Conservation (phyloP, 1,284 basidiomycete species). For the Golubevia pallescens region DNA sequence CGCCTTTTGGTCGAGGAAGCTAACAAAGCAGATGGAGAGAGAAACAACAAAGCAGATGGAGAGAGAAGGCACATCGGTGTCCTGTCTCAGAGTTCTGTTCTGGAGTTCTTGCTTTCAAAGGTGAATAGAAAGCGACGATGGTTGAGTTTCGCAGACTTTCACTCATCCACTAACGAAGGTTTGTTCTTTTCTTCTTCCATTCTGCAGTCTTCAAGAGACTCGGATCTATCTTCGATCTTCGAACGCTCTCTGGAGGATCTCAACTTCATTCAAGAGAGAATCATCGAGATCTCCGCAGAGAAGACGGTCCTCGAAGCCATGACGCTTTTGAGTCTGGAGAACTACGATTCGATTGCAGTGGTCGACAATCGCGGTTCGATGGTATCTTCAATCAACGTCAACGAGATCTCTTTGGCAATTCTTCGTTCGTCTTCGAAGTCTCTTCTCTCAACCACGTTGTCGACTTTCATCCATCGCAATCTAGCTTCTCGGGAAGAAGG, state of each 20-base stretch:
- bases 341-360: background rate
- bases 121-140: background rate
- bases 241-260: background rate
- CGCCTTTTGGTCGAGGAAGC: background rate
- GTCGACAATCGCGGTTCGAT: background rate
- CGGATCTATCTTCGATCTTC: background rate
- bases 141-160: too few species aligned
- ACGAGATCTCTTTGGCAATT: background rate
- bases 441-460: background rate
- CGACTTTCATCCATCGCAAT: background rate
- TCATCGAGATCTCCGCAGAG: background rate
- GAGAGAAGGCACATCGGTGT: background rate
- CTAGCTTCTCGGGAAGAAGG: background rate
- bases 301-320: background rate
- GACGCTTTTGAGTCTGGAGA: background rate
- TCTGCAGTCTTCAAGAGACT: background rate
- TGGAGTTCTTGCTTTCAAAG: background rate
- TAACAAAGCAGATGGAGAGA: too few species aligned
- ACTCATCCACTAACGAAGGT: too few species aligned
- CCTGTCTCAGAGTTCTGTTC: background rate
- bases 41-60: background rate
- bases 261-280: background rate
- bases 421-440: background rate
- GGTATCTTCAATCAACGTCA: background rate
- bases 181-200: too few species aligned